Conservation (phyloP, 306 rosid species). For the Purshia tridentata region DNA sequence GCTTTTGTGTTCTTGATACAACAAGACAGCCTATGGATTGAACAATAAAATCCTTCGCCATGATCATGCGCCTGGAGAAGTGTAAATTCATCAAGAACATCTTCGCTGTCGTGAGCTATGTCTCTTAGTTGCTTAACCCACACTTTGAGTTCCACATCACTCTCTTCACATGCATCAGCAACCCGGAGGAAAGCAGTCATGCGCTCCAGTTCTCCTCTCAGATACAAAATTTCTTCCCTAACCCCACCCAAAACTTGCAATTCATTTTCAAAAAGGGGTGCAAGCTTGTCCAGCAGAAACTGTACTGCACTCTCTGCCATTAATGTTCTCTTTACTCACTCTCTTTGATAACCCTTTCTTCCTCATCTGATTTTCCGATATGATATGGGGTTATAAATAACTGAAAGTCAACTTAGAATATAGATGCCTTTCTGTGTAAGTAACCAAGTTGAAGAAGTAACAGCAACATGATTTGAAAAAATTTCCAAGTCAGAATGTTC, state of each 20-base stretch:
- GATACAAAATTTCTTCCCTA: constrained; percentile 20
- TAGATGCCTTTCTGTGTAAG: not conserved
- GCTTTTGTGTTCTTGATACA: constrained; percentile 23
- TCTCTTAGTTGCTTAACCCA: constrained; percentile 37
- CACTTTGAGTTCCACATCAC: constrained; percentile 26
- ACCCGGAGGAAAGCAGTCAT: constrained; percentile 26
- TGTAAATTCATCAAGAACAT: constrained; percentile 33
- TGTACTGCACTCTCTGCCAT: constrained; percentile 53
- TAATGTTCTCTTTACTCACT: not conserved
- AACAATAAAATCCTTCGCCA: constrained; percentile 9
- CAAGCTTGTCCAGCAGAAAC: constrained; percentile 41
- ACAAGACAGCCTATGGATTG: constrained; percentile 13
- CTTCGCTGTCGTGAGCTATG: constrained; percentile 34
- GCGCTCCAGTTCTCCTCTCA: constrained; percentile 28
- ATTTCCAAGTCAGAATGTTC: no score
- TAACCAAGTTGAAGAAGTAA: not conserved
- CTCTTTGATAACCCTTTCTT: not conserved
- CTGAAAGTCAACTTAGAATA: not conserved
- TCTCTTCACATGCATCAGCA: constrained; percentile 33
- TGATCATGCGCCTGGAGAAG: constrained; percentile 23
- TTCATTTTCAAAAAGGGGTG: constrained; percentile 42
- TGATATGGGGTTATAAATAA: not conserved
- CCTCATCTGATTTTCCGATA: not conserved
- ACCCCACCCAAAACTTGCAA: constrained; percentile 43
- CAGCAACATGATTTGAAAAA: not conserved